Evolutionary conservation across 495 filamentous ascomycete genomes (phyloP).

Genomic region (Opeltia flavorubescens): DNA sequence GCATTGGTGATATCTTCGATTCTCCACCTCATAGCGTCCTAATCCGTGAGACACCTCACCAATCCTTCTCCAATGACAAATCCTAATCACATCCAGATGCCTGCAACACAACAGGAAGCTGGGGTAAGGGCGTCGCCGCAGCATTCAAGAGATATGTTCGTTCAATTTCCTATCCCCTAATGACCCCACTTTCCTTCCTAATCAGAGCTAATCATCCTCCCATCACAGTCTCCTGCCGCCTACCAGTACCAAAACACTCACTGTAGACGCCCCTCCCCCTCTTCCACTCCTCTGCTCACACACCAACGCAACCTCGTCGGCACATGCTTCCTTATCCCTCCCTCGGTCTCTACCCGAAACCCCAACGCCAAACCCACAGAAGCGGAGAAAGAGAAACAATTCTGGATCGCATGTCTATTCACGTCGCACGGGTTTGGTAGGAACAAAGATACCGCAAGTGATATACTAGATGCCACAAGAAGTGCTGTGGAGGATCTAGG

Average conservation of each 20-base stretch:
- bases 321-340: conserved; percentile 31
- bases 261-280: conserved; percentile 14
- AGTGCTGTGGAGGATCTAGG: conserved; percentile 28
- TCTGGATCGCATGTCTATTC: conserved; percentile 38
- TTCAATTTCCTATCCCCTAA: background rate
- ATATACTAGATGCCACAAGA: conserved; percentile 26
- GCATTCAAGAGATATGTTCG: conserved; percentile 22
- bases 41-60: conserved; percentile 24
- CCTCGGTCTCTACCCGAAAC: conserved; percentile 16
- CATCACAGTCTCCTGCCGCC: conserved; percentile 28
- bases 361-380: background rate
- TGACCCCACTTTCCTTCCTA: background rate
- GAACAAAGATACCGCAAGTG: conserved; percentile 4
- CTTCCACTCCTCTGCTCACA: background rate
- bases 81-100: conserved; percentile 22
- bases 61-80: background rate
- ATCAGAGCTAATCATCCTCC: background rate
- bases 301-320: conserved; percentile 18
- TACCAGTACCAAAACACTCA: conserved; percentile 23
- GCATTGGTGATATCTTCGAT: conserved; percentile 28
- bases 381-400: conserved; percentile 12
- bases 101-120: conserved; percentile 28
- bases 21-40: conserved; percentile 27
- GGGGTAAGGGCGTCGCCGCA: conserved; percentile 30
- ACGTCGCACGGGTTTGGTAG: conserved; percentile 25